Evolutionary conservation across 805 yeast species (phyloP).

Genomic region (Kodamaea fukazawae): DNA sequence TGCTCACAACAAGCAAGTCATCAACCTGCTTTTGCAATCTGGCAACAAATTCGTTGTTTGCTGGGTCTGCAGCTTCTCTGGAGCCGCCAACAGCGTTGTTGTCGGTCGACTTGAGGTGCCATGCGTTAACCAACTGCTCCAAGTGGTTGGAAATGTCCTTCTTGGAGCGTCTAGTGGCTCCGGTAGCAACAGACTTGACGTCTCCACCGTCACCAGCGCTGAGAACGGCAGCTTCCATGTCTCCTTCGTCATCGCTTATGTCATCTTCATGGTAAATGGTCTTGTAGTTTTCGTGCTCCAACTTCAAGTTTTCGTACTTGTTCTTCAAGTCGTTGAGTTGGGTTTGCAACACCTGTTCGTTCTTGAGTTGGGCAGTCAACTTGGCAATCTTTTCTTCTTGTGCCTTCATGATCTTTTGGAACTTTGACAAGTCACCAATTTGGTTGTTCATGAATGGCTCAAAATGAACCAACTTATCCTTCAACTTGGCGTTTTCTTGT

Average conservation of each 20-base stretch:
- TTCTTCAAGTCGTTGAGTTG: slow-evolving; percentile 48
- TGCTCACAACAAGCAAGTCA: slow-evolving; percentile 48
- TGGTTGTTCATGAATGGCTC: slow-evolving; percentile 55
- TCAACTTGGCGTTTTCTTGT: slow-evolving; percentile 44
- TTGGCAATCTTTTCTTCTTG: slow-evolving; percentile 48
- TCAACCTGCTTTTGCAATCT: slow-evolving; percentile 57
- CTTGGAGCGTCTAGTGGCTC: slow-evolving; percentile 22
- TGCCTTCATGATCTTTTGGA: slow-evolving; percentile 53
- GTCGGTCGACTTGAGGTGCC: slow-evolving; percentile 23
- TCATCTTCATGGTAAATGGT: slow-evolving; percentile 33
- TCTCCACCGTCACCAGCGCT: slow-evolving; percentile 15
- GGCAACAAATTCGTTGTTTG: slow-evolving; percentile 24
- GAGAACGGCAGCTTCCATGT: slow-evolving; percentile 7
- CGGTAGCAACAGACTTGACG: slow-evolving; percentile 23
- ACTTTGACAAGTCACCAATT: slow-evolving; percentile 47
- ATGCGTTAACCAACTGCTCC: slow-evolving; percentile 32
- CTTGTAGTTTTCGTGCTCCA: slow-evolving; percentile 44
- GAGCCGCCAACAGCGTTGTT: slow-evolving; percentile 5
- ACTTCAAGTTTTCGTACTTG: slow-evolving; percentile 41
- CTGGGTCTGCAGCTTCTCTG: slow-evolving; percentile 7
- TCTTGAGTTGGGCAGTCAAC: slow-evolving; percentile 40
- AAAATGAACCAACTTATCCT: slow-evolving; percentile 41
- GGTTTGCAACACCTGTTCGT: slow-evolving; percentile 43
- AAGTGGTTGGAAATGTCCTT: slow-evolving; percentile 34
- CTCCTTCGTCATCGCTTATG: slow-evolving; percentile 27